A percentile compares a stretch with the other conserved stretches of the same genome.
These are phyloP conservation scores for Podospora tetraspora DNA, from an alignment of 495 filamentous ascomycete genomes.

Conservation along the genomic window DNA sequence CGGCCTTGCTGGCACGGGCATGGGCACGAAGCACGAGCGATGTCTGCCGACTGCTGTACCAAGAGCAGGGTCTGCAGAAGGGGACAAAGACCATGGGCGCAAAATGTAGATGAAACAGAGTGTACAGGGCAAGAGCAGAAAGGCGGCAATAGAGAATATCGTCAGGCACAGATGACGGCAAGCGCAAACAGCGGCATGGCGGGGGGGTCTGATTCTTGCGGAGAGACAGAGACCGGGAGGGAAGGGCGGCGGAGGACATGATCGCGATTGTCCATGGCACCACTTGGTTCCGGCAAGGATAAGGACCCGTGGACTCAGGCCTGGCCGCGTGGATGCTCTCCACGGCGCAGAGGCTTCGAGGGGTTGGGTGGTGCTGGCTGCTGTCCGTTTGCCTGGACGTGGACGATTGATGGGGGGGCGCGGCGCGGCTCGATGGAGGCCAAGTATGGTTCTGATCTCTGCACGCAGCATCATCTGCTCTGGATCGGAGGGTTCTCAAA, in stretches of 20 bases:
- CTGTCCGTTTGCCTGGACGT: neutral
- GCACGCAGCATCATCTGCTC: slow-evolving; percentile 9
- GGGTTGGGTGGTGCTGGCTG: neutral
- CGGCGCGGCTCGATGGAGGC: slow-evolving; percentile 4
- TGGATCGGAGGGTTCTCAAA: slow-evolving; percentile 20
- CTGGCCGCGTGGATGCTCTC: neutral
- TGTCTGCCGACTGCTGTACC: slow-evolving; percentile 2
- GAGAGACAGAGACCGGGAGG: neutral
- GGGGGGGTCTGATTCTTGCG: neutral
- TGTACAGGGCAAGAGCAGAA: neutral
- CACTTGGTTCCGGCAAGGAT: neutral
- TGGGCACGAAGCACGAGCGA: neutral
- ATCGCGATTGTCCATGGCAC: neutral
- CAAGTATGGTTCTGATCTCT: slow-evolving; percentile 13
- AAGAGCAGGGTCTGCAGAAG: neutral
- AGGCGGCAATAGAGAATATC: slow-evolving; percentile 4
- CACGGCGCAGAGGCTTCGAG: neutral
- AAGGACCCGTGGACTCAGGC: neutral
- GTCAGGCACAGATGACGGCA: slow-evolving; percentile 7
- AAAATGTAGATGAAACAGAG: slow-evolving; percentile 9
- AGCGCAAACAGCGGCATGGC: neutral
- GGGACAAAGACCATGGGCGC: neutral
- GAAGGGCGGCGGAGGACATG: too few species aligned
- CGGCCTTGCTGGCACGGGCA: neutral
- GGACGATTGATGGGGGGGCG: slow-evolving; percentile 10